Evolutionary conservation across 495 filamentous ascomycete genomes (phyloP), one percentile per base, ranked within the genome.

Genomic region (Aspergillus conjunctus): DNA sequence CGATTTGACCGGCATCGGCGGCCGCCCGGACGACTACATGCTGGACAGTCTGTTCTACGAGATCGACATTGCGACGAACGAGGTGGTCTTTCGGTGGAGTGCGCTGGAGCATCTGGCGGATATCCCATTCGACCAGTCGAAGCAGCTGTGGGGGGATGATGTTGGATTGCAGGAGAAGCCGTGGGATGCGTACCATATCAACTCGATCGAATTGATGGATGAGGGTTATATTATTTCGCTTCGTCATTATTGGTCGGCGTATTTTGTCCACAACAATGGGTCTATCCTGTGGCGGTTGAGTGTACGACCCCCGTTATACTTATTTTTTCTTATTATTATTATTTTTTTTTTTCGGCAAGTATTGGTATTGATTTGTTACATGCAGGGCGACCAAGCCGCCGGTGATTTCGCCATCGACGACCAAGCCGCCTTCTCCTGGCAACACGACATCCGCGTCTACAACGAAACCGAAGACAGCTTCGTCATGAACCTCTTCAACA

Each of bases 1-100:
- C 15, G 81, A 85, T 59, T 58, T 84, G 58, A 77, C 75, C 1
- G 63, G 71, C 8, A 73, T 78, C 48, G 79, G 79, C 21, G 77
- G 71, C 15, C 70, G 66, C 4, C 48, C 63, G 4, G 67, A 79
- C 59, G 78, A 77, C 53, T 81, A 72, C 70, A 75, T 82, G 56
- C 71, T 77, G 4, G 75, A 82, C 60, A 68, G 73, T 21, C 71
- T 78, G 26, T 73, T 82, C 44, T 79, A 73, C 61, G 80, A 82
- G 71, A 71, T 73, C 37, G 68, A 78, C 34, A 68, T 77, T 30
- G 69, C 70, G 3, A 77, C 70, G 11, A 72, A 73, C 37, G 69
- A 74, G 10, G 64, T 79, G 22, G 44, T 77, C 12, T 74, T 67
- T 45, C 61, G 66, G 9, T 79, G 68, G 64, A 68, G 71, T 60